Base-by-base conservation (phyloP, 352 stramenopile genomes). In the Salisapilia sapeloensis region DNA sequence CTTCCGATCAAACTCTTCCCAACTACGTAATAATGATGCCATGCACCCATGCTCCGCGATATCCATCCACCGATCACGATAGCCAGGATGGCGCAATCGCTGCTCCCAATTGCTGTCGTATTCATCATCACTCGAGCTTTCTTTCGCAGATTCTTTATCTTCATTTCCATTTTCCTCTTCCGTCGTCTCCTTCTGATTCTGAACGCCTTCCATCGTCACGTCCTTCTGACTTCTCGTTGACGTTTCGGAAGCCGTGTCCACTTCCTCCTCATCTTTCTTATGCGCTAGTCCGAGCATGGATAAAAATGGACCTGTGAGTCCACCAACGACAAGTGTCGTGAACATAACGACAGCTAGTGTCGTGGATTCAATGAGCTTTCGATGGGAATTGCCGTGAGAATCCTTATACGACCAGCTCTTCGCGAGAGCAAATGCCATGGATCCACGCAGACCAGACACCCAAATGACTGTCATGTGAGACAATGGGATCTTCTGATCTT, bases 401-500 rank as follows among this genome's bases (percentile, higher is more conserved):
- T 70, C 71, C 38, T 82, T 51, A 40, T 85, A 85, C 25, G 61
- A 72, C 74, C 74, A 90, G 33, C 70, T 86, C 48, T 86, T 86
- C 14, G 72, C 74, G 18, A 92, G 62, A 15, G 84, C 80, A 41
- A 95, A 97, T 10, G 86, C 76, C 31, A 97, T 92, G 10, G 90
- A 94, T 22, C 90, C 90, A 18, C 90, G 77, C 26, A 97, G 56
- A 20, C 90, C 90, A 8, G 82, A 75, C 35, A 96, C 91, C 80
- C 82, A 96, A 30, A 96, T 86, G 17, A 80, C 67, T 13, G 59
- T 60, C 74, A 89, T 89, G 38, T 50, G 79, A 44, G 65, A 75
- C 17, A 65, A 38, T 1, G 66, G 52, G 42, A 89, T 86, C n/a
- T 56, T 50, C 29, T 83, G 69, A 0, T 46, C 35, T 0, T 34